Evolutionary conservation across 805 yeast genomes (phyloP).

Genomic region (Pichia paraexigua): DNA sequence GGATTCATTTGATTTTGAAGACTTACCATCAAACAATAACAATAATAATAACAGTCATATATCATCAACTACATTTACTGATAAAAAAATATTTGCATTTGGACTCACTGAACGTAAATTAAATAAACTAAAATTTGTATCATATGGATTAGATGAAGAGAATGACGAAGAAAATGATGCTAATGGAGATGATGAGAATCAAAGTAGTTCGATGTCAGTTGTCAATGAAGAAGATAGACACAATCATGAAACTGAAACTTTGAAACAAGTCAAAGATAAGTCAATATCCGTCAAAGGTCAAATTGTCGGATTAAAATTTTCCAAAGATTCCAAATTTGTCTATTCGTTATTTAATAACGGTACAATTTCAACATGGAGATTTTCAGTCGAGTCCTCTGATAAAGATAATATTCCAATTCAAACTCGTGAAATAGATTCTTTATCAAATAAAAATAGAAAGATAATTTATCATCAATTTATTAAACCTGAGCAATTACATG

Average conservation of each 20-base stretch:
- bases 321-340: conserved; percentile 22
- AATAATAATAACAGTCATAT: conserved; percentile 1
- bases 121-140: conserved; percentile 20
- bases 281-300: conserved; percentile 21
- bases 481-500: conserved; percentile 19
- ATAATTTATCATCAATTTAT: conserved; percentile 22
- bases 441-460: conserved; percentile 7
- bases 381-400: conserved; percentile 12
- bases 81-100: conserved; percentile 24
- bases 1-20: conserved; percentile 26
- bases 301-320: conserved; percentile 22
- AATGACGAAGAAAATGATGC: conserved; percentile 22
- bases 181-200: conserved; percentile 17
- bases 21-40: conserved; percentile 3
- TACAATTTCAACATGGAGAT: conserved; percentile 19
- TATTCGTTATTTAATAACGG: conserved; percentile 29
- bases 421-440: conserved; percentile 7
- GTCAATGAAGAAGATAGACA: conserved; percentile 25
- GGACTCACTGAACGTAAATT: conserved; percentile 32
- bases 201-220: conserved; percentile 17
- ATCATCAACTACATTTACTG: conserved; percentile 6
- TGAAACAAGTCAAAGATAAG: conserved; percentile 28
- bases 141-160: conserved; percentile 17
- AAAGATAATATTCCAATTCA: conserved; percentile 7
- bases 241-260: conserved; percentile 25